Evolutionary conservation across 2,329 filamentous ascomycete species (phyloP).

Genomic region (Diaporthe sp.): DNA sequence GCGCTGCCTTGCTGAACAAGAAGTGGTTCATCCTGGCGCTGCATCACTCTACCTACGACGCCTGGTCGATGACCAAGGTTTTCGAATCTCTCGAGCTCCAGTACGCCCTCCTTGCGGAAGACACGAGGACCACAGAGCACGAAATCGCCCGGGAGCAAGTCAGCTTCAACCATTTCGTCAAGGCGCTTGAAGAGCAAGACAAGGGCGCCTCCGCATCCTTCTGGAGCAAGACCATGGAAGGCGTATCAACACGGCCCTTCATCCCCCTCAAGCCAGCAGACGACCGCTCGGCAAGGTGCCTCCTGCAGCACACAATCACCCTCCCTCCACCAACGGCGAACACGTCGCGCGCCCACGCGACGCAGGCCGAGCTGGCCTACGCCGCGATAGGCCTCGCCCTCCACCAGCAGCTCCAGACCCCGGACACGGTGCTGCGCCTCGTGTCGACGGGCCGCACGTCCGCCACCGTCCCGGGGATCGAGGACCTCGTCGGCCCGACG

Average conservation of each 20-base stretch:
- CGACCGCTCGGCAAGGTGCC: neutral
- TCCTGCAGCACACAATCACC: constrained; percentile 9
- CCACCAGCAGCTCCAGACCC: constrained; percentile 22
- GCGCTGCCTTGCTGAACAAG: neutral
- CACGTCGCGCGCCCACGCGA: neutral
- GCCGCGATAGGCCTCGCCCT: constrained; percentile 10
- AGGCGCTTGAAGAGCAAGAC: neutral
- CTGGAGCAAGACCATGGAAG: constrained; percentile 1
- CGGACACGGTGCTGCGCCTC: constrained; percentile 7
- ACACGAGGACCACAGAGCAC: neutral
- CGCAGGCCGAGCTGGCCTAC: constrained; percentile 10
- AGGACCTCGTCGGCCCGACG: neutral
- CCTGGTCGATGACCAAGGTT: constrained; percentile 22
- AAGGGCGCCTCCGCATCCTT: neutral
- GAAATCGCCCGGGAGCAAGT: neutral
- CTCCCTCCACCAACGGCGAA: neutral
- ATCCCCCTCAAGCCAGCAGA: constrained; percentile 16
- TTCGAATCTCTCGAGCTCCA: neutral
- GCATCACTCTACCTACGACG: constrained; percentile 1
- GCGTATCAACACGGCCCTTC: neutral
- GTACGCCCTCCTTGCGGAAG: neutral
- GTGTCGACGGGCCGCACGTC: neutral
- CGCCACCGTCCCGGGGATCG: neutral
- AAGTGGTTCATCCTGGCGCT: constrained; percentile 12
- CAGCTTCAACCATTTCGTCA: constrained; percentile 15